These are phyloP conservation scores for Homolaphlyctis polyrhiza DNA, from an alignment of 371 early-diverging fungal species.

Conservation along the genomic window DNA sequence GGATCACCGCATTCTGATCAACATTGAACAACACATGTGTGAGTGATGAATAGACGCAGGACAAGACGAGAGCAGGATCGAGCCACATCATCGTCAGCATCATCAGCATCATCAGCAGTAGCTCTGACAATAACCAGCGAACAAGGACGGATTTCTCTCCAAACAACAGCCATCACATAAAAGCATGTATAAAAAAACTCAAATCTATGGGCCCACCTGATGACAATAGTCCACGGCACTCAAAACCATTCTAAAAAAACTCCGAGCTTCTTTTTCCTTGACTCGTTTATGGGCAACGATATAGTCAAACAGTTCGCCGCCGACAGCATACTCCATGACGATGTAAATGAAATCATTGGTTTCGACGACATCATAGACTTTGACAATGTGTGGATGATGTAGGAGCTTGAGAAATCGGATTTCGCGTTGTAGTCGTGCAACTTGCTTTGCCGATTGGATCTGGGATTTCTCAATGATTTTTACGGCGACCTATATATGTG, in stretches of 20 bases:
- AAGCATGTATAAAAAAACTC: too few relatives aligned
- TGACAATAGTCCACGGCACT: slow-evolving; percentile 65
- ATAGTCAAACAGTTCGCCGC: slow-evolving; percentile 64
- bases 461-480: slow-evolving; percentile 76
- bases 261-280: slow-evolving; percentile 58
- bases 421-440: slow-evolving; percentile 70
- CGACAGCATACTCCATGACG: slow-evolving; percentile 59
- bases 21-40: too few relatives aligned
- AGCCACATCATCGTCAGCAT: too few relatives aligned
- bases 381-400: slow-evolving; percentile 62
- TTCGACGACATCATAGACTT: slow-evolving; percentile 55
- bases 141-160: neutral
- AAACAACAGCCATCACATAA: too few relatives aligned
- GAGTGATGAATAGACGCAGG: neutral
- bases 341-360: slow-evolving; percentile 49
- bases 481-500: slow-evolving; percentile 30
- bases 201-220: too few relatives aligned
- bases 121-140: neutral
- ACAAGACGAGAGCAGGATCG: too few relatives aligned
- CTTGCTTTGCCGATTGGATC: slow-evolving; percentile 67
- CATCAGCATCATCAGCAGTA: too few relatives aligned
- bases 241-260: slow-evolving; percentile 63
- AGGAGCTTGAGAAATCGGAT: slow-evolving; percentile 76
- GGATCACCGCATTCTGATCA: slow-evolving; percentile 40
- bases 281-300: slow-evolving; percentile 55